These are phyloP conservation scores for Aspergillus melleus DNA, from an alignment of 2,329 filamentous ascomycete genomes.

Conservation along the genomic window DNA sequence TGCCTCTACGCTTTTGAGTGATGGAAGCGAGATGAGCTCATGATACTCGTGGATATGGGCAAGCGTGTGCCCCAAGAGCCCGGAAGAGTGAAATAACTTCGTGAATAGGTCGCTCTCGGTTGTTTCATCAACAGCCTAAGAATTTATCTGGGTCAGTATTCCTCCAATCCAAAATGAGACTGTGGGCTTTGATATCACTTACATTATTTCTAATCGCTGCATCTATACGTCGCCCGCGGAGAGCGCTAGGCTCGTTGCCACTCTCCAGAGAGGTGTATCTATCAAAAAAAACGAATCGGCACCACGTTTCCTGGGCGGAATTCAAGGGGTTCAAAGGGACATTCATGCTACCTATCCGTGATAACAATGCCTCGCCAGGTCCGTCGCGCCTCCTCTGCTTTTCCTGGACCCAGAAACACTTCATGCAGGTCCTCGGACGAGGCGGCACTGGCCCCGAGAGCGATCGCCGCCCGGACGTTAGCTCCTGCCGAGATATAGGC, in stretches of 20 bases:
- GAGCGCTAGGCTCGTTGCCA: neutral
- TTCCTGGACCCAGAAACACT: neutral
- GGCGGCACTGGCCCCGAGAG: neutral
- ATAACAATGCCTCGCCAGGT: constrained; percentile 4
- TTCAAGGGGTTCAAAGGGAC: neutral
- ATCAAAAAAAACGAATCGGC: too few species aligned
- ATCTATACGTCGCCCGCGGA: neutral
- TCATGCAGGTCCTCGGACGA: neutral
- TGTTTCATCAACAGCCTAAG: neutral
- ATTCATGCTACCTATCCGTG: neutral
- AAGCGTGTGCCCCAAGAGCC: neutral
- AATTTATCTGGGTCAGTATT: neutral
- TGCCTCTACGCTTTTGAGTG: neutral
- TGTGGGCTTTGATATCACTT: neutral
- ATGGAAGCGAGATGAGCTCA: neutral
- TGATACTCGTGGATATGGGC: neutral
- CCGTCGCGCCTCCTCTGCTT: constrained; percentile 1
- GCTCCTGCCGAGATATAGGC: constrained; percentile 3
- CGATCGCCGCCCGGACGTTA: constrained; percentile 1
- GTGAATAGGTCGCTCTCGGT: neutral
- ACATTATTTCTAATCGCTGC: neutral
- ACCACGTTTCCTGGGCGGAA: too few species aligned
- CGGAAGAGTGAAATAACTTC: constrained; percentile 1
- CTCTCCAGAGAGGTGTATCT: constrained; percentile 5
- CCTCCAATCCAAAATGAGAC: neutral